Evolutionary conservation across 441 rosid genomes (phyloP), one percentile per base, ranked within the genome.

Genomic region (Adansonia grandidieri): DNA sequence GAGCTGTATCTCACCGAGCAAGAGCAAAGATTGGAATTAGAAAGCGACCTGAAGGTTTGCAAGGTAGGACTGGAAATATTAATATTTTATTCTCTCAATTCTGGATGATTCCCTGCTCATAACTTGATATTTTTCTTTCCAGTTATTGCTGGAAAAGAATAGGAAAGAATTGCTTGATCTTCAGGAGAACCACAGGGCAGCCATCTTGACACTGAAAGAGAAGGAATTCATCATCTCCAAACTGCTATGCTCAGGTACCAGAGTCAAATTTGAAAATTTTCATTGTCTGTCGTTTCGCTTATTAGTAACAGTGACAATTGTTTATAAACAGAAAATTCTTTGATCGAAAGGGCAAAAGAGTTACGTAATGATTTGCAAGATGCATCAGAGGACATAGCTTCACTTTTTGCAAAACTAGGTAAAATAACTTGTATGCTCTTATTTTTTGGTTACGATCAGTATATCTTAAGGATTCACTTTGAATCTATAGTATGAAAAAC

Each of bases 331-430:
- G 98, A 92, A 86, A 87, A 81, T 69, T 82, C 89, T 64, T 80
- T 96, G 76, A 47, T 92, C 78, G 88, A 87, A 64, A 82, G 85
- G 28, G 92, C 95, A 77, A 92, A 90, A 88, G 94, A 88, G 81
- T 65, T 93, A 73, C 82, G 89, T 32, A 66, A 82, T 76, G 97
- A 90, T 81, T 84, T 96, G 88, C 92, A 87, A 78, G 82, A 84
- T 84, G 98, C 98, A 19, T 93, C 98, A 63, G 87, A 89, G 20
- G 97, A 93, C 84, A 84, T 96, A 83, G 85, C 80, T 87, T 92
- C 82, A 37, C 75, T 96, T 72, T 89, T 86, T 74, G 76, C 86
- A 68, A 91, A 85, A 92, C 81, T 96, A 86, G 98, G 98, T 93
- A 86, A 19, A 57, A 37, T 0, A 58, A 51, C 51, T 74, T 19